phyloP scores from a whole-genome alignment of 768 basidiomycete species.

The Kwoniella dendrophila region DNA sequence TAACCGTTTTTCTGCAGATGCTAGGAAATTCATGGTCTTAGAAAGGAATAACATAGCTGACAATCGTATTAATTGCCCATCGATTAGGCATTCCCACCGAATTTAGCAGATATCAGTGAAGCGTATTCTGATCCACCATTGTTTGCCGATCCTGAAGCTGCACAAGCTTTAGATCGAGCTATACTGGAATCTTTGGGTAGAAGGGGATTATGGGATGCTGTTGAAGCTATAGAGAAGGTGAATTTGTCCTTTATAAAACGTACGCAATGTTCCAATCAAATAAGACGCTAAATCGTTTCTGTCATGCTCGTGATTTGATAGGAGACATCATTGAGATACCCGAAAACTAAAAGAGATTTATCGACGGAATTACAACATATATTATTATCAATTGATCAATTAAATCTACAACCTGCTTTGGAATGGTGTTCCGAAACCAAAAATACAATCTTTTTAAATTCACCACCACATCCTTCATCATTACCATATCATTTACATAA shows the following conservation, averaged over 20 bases:
- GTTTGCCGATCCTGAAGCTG: slow-evolving; percentile 40
- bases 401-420: slow-evolving; percentile 66
- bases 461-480: slow-evolving; percentile 67
- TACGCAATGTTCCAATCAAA: too few relatives aligned
- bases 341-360: slow-evolving; percentile 23
- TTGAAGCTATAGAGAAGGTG: slow-evolving; percentile 43
- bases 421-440: slow-evolving; percentile 69
- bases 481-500: slow-evolving; percentile 89
- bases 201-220: slow-evolving; percentile 50
- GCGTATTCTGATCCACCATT: slow-evolving; percentile 50
- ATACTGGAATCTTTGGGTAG: slow-evolving; percentile 49
- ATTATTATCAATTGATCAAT: slow-evolving; percentile 32
- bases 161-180: slow-evolving; percentile 37
- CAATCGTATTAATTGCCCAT: neutral
- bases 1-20: too few relatives aligned
- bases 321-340: slow-evolving; percentile 39
- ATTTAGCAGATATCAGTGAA: slow-evolving; percentile 38
- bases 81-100: slow-evolving; percentile 43
- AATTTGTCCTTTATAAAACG: slow-evolving; percentile 5
- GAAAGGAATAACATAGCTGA: too few relatives aligned
- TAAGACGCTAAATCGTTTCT: too few relatives aligned
- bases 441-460: slow-evolving; percentile 69
- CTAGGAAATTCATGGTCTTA: too few relatives aligned
- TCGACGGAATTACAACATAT: slow-evolving; percentile 40
- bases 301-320: too few relatives aligned